Percentiles rank a stretch among this genome's conserved stretches.
These are phyloP conservation scores for Coemansia sp. DNA, from an alignment of 192 early-diverging fungal species.

Conservation along the genomic window DNA sequence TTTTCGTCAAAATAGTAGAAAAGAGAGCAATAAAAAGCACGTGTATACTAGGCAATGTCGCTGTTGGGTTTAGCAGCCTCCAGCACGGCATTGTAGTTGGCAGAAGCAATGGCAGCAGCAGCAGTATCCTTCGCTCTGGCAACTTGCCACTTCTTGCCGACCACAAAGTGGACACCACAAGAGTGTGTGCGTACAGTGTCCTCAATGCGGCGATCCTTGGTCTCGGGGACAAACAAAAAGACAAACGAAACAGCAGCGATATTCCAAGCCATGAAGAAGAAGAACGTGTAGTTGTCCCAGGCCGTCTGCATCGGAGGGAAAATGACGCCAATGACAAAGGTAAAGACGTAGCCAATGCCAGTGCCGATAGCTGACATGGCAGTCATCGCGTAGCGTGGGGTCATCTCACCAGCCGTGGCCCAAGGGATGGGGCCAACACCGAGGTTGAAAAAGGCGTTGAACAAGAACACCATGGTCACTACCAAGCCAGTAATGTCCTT, in stretches of 20 bases:
- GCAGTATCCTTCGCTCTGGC: constrained; percentile 19
- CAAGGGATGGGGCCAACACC: constrained; percentile 76
- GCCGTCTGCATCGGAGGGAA: constrained; percentile 58
- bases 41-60: background rate
- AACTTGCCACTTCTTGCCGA: constrained; percentile 48
- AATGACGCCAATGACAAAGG: constrained; percentile 62
- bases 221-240: constrained; percentile 76
- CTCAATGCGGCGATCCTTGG: constrained; percentile 73
- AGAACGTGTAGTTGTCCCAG: constrained; percentile 57
- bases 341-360: constrained; percentile 68
- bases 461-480: constrained; percentile 67
- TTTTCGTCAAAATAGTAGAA: background rate
- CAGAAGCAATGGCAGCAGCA: background rate
- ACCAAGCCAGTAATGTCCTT: constrained; percentile 57
- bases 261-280: constrained; percentile 71
- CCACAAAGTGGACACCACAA: constrained; percentile 45
- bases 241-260: constrained; percentile 66
- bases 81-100: background rate
- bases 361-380: constrained; percentile 70
- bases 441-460: constrained; percentile 75
- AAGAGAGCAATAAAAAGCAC: background rate
- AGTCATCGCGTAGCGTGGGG: constrained; percentile 72
- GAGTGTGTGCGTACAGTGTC: constrained; percentile 56
- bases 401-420: constrained; percentile 73
- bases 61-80: background rate